Evolutionary conservation across 495 filamentous ascomycete species (phyloP), one percentile per base, ranked within the genome.

Genomic region (Talaromyces stipitatus): DNA sequence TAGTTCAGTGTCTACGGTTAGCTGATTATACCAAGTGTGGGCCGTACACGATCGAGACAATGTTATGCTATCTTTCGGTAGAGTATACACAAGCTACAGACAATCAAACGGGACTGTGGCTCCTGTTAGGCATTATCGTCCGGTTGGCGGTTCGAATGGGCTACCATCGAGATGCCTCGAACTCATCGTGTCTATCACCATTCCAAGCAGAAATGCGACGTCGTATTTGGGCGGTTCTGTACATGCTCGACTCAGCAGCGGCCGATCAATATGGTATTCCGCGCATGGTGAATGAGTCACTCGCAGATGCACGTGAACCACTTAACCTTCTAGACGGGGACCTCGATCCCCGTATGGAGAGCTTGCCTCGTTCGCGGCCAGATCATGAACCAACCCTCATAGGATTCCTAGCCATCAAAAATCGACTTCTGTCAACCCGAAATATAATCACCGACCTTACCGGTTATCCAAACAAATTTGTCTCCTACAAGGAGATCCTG

Each of bases 191-290:
- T 24, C 74, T 83, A 32, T 71, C 76, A 1, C 72, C 76, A 2
- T 83, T 78, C 50, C 66, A 82, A 30, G 78, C 75, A 3, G 80
- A 84, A 61, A 80, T 84, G 68, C 69, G 81, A 22, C 69, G 79
- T n/a, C 66, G 81, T 11, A 57, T 78, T 38, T 83, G 81, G 81
- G 67, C 77, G 55, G 58, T 76, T 2, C 70, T 79, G 1, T 51
- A 66, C 14, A 75, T 82, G 56, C 55, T 81, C 27, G 80, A 83
- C 58, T 60, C 76, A 10, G 60, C 79, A 5, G 60, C 74, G 10
- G 72, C 75, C n/a, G 54, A 61, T 50, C 63, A 71, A 23, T 65
- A 71, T 54, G 75, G 73, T 1, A 60, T 78, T 0, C 75, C 75
- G 1, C 67, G 63, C 0, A 57, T 71, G 36, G 23, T 72, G 2